Evolutionary conservation across 345 rosid genomes (phyloP).

Genomic region (Acer saccharum): DNA sequence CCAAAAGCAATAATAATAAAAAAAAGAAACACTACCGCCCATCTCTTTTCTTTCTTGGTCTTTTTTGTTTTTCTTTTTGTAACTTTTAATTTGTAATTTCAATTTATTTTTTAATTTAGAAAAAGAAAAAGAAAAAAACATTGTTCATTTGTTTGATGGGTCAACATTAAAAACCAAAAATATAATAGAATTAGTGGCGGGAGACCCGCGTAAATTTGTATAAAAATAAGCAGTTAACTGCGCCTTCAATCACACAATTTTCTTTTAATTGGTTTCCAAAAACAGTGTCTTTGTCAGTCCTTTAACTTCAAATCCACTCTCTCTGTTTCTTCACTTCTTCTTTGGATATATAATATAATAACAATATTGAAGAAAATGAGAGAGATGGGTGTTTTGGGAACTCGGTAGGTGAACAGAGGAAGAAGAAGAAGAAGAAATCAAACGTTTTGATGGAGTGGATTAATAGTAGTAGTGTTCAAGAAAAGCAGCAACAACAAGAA

Average conservation of each 20-base stretch:
- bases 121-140: too few relatives aligned
- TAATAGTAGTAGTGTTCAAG: not conserved
- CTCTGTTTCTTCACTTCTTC: not conserved
- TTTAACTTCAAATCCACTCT: not conserved
- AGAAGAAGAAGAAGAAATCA: too few relatives aligned
- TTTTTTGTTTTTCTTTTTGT: too few relatives aligned
- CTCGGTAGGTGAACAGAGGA: not conserved
- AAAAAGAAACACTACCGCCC: too few relatives aligned
- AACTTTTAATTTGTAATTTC: too few relatives aligned
- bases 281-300: not conserved
- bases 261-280: not conserved
- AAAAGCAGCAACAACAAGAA: conserved; percentile 1
- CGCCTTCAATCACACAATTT: not conserved
- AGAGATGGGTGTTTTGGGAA: not conserved
- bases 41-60: too few relatives aligned
- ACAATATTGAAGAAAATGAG: not conserved
- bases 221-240: conserved; percentile 6
- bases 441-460: not conserved
- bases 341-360: not conserved
- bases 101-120: too few relatives aligned
- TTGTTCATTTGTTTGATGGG: not conserved
- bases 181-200: not conserved
- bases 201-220: not conserved
- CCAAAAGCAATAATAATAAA: not conserved
- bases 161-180: not conserved